phyloP scores from a whole-genome alignment of 441 rosid genomes.

The Eutrema salsugineum region DNA sequence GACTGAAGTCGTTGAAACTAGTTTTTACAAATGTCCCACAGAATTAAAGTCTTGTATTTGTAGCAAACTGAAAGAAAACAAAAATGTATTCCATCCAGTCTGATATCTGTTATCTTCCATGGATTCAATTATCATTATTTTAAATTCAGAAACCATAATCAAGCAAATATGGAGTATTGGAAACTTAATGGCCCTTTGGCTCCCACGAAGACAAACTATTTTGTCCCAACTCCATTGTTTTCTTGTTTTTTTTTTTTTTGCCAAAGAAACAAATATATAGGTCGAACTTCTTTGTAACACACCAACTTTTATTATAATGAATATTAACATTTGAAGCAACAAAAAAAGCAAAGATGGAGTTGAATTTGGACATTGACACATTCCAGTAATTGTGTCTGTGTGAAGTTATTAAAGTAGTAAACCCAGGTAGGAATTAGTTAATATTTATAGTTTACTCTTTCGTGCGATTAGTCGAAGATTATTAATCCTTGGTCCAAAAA shows the following conservation, averaged over 20 bases:
- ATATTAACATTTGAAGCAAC: too few relatives aligned
- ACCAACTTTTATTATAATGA: too few relatives aligned
- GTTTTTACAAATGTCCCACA: neutral
- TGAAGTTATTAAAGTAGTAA: neutral
- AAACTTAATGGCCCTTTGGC: too few relatives aligned
- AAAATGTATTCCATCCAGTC: neutral
- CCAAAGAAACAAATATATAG: too few relatives aligned
- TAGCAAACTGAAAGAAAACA: neutral
- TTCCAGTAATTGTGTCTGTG: neutral
- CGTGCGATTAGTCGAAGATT: neutral
- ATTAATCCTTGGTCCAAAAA: neutral
- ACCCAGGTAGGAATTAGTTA: neutral
- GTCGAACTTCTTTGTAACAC: too few relatives aligned
- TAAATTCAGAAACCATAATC: neutral
- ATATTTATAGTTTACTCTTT: neutral
- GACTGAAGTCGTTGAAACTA: neutral
- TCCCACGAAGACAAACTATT: too few relatives aligned
- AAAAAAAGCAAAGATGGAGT: neutral
- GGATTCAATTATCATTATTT: neutral
- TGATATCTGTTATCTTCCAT: neutral
- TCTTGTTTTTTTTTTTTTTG: too few relatives aligned
- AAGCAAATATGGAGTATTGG: too few relatives aligned
- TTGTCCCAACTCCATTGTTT: too few relatives aligned
- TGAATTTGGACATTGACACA: neutral
- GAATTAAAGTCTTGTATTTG: neutral